Base-by-base conservation (phyloP, 2,329 filamentous ascomycete genomes). In the Ophiocordyceps unilateralis region DNA sequence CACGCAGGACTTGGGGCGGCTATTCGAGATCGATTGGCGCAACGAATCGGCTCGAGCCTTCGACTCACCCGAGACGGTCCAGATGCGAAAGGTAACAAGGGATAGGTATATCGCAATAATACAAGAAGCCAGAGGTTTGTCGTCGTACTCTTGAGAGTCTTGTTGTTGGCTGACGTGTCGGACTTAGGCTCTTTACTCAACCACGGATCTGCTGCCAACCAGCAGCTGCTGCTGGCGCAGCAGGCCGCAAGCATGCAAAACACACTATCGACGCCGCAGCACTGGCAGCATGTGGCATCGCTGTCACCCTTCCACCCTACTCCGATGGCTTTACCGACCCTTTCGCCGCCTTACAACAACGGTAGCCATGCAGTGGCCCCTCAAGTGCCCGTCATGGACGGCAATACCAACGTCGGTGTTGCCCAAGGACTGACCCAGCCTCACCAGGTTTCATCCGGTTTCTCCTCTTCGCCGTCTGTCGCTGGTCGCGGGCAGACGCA, bases 21-120 rank as follows among this genome's bases (percentile, higher is more conserved):
- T 57, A 5, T 60, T 58, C 32, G 26, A 38, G 1, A 43, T 47
- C 21, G 59, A 61, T 22, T 49, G 39, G 17, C 10, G 30, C 4
- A 49, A 46, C 10, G 58, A 61, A 17, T 20, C 19, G 10, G 15
- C 5, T 22, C n/a, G 14, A 14, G 5, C 2, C 12, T 10, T 10
- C 15, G 22, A 38, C 14, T 1, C 2, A 15, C 15, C 20, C 11
- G 28, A 42, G 17, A 15, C 19, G 17, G 1, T 9, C 20, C 2
- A 2, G 3, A 4, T 22, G 21, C 42, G 48, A 24, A 19, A 4
- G 6, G 14, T 2, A 1, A 21, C 47, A 12, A 21, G 20, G 4
- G 5, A 14, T 10, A 39, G 21, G 3, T 49, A 45, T 19, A 24
- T 23, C 15, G 28, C 23, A 3, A 3, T 40, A 4, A 5, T 19